phyloP scores from a whole-genome alignment of 169 alveolate species.

The Plasmodium cynomolgi region DNA sequence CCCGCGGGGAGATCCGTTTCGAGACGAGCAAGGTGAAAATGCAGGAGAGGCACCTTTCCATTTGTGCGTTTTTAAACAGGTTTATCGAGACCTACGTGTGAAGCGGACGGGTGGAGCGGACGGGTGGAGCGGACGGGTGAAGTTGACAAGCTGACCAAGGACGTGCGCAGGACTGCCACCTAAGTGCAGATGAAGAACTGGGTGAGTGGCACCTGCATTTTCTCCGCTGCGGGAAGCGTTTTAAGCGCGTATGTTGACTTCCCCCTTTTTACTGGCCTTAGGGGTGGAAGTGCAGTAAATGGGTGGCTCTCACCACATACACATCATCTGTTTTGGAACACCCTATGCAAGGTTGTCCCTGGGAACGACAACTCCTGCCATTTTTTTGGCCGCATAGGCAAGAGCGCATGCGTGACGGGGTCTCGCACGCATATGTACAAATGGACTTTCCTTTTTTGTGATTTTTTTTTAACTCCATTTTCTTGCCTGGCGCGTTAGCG shows the following conservation, averaged over 20 bases:
- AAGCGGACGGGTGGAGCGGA: not conserved
- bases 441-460: conserved; percentile 9
- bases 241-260: not conserved
- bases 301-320: not conserved
- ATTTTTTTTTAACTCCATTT: not conserved
- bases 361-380: not conserved
- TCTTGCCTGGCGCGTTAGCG: not conserved
- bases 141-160: not conserved
- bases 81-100: conserved; percentile 36
- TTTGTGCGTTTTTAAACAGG: conserved; percentile 46
- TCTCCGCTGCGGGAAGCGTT: not conserved
- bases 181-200: not conserved
- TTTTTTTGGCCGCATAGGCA: not conserved
- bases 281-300: not conserved
- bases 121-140: not conserved
- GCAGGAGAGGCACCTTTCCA: conserved; percentile 59
- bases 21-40: not conserved
- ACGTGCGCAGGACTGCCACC: not conserved
- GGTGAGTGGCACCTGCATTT: not conserved
- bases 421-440: not conserved
- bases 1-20: not conserved
- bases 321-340: not conserved
- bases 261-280: not conserved
- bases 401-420: not conserved
- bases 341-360: not conserved